Conservation (phyloP, 164 flowering plant species). For the Brasenia schreberi region DNA sequence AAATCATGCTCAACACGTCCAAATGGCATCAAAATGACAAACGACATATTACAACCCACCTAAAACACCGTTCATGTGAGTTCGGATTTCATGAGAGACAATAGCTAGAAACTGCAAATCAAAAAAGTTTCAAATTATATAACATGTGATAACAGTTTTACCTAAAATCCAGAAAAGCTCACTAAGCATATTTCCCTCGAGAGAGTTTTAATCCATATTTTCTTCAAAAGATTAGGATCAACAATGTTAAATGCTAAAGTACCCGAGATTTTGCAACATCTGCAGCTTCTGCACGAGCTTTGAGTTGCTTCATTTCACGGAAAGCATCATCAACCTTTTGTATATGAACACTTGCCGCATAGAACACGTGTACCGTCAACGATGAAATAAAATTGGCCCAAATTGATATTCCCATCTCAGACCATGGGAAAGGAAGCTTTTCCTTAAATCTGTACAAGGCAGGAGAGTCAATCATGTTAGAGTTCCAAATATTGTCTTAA, state of each 20-base stretch:
- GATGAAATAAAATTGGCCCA: conserved; percentile 63
- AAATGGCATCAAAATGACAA: too few relatives aligned
- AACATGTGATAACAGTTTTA: too few relatives aligned
- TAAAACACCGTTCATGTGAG: conserved; percentile 97
- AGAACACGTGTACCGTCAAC: conserved; percentile 63
- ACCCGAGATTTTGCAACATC: conserved; percentile 89
- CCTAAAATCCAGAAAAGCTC: too few relatives aligned
- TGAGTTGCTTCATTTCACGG: conserved; percentile 64
- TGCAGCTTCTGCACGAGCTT: conserved; percentile 79
- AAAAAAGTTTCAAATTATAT: too few relatives aligned
- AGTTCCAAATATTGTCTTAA: neutral
- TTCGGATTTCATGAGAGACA: conserved; percentile 97
- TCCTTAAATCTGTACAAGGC: conserved; percentile 58
- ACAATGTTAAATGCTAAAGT: neutral
- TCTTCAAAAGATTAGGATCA: neutral
- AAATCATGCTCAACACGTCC: too few relatives aligned
- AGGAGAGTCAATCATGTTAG: neutral
- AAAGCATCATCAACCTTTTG: conserved; percentile 81
- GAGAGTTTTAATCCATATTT: neutral
- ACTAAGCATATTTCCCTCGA: too few relatives aligned
- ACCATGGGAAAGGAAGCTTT: conserved; percentile 66
- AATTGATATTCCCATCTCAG: conserved; percentile 45
- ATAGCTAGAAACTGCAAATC: conserved; percentile 91
- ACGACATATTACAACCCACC: conserved; percentile 30
- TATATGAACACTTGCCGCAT: conserved; percentile 67